Percentiles rank a stretch among this genome's conserved stretches.
Conservation (phyloP, 176 grass and related monocot genomes). For the Triticum aestivum region DNA sequence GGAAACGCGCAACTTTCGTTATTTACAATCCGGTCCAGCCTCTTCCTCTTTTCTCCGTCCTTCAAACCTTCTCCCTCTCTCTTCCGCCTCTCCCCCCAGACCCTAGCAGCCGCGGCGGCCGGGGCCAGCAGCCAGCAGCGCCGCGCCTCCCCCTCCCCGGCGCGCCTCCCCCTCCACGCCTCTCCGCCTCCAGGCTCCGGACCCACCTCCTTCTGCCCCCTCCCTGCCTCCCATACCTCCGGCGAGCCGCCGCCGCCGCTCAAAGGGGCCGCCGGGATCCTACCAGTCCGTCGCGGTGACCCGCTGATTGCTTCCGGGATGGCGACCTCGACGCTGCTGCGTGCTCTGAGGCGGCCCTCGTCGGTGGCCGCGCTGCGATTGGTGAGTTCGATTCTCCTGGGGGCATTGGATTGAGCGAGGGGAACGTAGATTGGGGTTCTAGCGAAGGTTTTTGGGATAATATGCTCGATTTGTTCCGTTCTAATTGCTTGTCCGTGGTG, state of each 20-base stretch:
- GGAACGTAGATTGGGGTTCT: not conserved
- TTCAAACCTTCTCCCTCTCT: not conserved
- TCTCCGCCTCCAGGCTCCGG: not conserved
- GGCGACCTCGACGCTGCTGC: slow-evolving; percentile 50
- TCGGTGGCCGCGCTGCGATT: slow-evolving; percentile 39
- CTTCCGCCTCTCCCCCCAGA: not conserved
- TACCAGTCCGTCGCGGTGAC: not conserved
- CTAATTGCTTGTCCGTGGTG: not conserved
- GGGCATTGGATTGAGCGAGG: not conserved
- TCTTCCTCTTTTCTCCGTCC: not conserved
- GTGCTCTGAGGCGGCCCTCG: slow-evolving; percentile 49
- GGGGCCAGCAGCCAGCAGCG: not conserved
- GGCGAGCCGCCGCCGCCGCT: slow-evolving; percentile 1
- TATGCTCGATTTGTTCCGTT: not conserved
- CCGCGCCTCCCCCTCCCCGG: not conserved
- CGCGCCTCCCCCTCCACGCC: not conserved
- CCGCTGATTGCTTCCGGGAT: slow-evolving; percentile 10
- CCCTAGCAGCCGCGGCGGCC: slow-evolving; percentile 13
- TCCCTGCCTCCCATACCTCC: not conserved
- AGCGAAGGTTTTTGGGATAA: not conserved
- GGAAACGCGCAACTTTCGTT: not conserved
- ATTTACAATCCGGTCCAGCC: not conserved
- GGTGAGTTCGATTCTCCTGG: slow-evolving; percentile 24
- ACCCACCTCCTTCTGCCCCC: not conserved
- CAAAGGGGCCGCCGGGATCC: not conserved